Evolutionary conservation across 73 alveolate species (phyloP).

Genomic region (Tetrahymena malaccensis): DNA sequence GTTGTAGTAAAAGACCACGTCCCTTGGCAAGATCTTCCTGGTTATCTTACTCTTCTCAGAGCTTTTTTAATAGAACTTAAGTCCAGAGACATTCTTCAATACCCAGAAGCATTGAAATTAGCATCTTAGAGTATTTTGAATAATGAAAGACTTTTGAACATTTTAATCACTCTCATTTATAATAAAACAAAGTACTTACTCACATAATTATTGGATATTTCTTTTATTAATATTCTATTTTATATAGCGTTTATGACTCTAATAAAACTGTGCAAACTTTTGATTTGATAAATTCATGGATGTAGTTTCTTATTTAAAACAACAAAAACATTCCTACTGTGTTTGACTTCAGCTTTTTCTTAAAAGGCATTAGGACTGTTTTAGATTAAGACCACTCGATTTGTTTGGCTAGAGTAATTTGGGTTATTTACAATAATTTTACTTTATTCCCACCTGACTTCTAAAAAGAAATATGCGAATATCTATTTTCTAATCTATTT

Average conservation of each 20-base stretch:
- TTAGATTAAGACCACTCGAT: slow-evolving; percentile 52
- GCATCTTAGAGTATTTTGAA: slow-evolving; percentile 52
- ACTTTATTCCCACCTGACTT: slow-evolving; percentile 44
- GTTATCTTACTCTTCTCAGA: slow-evolving; percentile 59
- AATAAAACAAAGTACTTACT: slow-evolving; percentile 38
- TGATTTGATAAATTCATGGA: slow-evolving; percentile 56
- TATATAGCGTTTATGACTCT: slow-evolving; percentile 38
- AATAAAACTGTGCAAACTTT: slow-evolving; percentile 43
- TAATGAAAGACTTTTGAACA: slow-evolving; percentile 48
- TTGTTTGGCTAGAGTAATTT: slow-evolving; percentile 52
- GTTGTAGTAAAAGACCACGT: slow-evolving; percentile 56
- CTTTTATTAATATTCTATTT: not conserved
- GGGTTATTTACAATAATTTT: slow-evolving; percentile 51
- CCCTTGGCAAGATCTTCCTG: slow-evolving; percentile 76
- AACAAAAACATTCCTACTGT: slow-evolving; percentile 56
- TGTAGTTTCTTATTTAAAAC: slow-evolving; percentile 27
- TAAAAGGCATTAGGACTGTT: slow-evolving; percentile 52
- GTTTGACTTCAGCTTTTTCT: slow-evolving; percentile 55
- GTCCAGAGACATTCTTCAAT: slow-evolving; percentile 56
- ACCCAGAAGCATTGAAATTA: slow-evolving; percentile 74
- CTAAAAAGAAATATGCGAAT: slow-evolving; percentile 14
- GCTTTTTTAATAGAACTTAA: slow-evolving; percentile 66
- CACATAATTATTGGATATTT: not conserved
- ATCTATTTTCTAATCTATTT: slow-evolving; percentile 26
- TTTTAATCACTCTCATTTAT: slow-evolving; percentile 56